phyloP scores from a whole-genome alignment of 2,329 filamentous ascomycete genomes.

The Myriangium duriaei region DNA sequence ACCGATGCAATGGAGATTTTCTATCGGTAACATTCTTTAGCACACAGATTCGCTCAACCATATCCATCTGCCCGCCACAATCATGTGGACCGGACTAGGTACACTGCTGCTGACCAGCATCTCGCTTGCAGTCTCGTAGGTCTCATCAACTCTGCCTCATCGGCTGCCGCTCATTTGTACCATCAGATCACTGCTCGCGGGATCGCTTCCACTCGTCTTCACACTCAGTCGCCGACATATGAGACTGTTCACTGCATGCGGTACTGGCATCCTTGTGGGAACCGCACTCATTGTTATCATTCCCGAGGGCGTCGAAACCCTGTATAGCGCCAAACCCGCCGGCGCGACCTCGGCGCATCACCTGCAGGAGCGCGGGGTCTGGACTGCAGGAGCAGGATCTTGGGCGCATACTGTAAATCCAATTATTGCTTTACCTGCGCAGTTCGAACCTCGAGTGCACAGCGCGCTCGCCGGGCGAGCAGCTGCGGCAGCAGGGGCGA shows the following conservation, averaged over 20 bases:
- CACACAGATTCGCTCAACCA: background rate
- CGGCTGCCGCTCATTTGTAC: constrained; percentile 2
- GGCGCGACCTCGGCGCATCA: constrained; percentile 7
- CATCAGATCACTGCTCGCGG: constrained; percentile 81
- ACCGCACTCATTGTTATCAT: constrained; percentile 96
- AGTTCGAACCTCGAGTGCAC: background rate
- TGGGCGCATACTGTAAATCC: background rate
- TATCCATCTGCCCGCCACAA: no score
- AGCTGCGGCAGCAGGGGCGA: constrained; percentile 9
- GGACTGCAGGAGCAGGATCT: background rate
- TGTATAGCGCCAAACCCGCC: constrained; percentile 46
- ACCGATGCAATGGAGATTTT: no score
- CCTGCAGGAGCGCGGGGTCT: background rate
- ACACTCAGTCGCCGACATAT: constrained; percentile 75
- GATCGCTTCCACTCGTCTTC: constrained; percentile 81
- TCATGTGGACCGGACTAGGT: constrained; percentile 50
- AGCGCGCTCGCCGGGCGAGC: background rate
- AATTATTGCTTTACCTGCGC: no score
- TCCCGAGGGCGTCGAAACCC: constrained; percentile 85
- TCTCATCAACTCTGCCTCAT: constrained; percentile 13
- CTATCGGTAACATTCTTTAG: no score
- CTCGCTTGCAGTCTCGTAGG: constrained; percentile 53
- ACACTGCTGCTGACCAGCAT: constrained; percentile 52
- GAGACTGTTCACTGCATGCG: constrained; percentile 79
- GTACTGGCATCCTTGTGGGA: constrained; percentile 85